These are phyloP conservation scores for Zasmidium citrigriseum DNA, from an alignment of 2,329 filamentous ascomycete genomes.

Conservation along the genomic window DNA sequence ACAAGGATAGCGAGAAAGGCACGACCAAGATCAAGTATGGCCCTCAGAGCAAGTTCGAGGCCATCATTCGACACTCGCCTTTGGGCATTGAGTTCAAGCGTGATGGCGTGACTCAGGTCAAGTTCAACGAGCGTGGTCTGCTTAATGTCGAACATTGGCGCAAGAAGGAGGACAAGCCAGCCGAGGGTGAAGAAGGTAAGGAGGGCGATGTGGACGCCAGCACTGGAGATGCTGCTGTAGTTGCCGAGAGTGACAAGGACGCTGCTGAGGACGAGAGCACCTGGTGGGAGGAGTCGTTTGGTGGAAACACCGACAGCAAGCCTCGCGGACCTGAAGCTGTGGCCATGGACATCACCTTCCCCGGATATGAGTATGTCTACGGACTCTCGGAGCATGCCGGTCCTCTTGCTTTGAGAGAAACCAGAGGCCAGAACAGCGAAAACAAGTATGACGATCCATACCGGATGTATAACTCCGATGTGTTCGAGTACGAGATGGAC, in stretches of 20 bases:
- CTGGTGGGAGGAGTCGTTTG: constrained; percentile 97
- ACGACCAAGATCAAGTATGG: constrained; percentile 78
- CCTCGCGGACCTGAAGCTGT: constrained; percentile 93
- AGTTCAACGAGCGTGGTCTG: constrained; percentile 84
- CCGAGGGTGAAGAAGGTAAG: constrained; percentile 50
- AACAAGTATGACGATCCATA: constrained; percentile 88
- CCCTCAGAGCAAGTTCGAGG: constrained; percentile 72
- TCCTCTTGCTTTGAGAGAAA: constrained; percentile 83
- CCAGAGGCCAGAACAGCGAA: constrained; percentile 83
- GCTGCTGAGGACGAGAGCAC: constrained; percentile 76
- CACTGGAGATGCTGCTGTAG: constrained; percentile 45
- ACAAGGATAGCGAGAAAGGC: constrained; percentile 64
- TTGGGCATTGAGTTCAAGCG: constrained; percentile 85
- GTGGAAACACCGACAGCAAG: constrained; percentile 92
- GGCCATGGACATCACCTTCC: constrained; percentile 86
- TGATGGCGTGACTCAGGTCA: constrained; percentile 78
- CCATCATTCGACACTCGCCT: constrained; percentile 78
- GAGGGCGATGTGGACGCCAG: constrained; percentile 53
- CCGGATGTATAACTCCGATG: constrained; percentile 91
- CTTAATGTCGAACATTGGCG: constrained; percentile 97
- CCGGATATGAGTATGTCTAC: constrained; percentile 87
- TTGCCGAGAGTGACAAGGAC: constrained; percentile 41
- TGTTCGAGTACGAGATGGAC: constrained; percentile 96
- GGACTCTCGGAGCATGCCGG: constrained; percentile 94
- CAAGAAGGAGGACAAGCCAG: constrained; percentile 55